phyloP scores from a whole-genome alignment of 768 basidiomycete genomes.

The Leccinum disarticulatum region DNA sequence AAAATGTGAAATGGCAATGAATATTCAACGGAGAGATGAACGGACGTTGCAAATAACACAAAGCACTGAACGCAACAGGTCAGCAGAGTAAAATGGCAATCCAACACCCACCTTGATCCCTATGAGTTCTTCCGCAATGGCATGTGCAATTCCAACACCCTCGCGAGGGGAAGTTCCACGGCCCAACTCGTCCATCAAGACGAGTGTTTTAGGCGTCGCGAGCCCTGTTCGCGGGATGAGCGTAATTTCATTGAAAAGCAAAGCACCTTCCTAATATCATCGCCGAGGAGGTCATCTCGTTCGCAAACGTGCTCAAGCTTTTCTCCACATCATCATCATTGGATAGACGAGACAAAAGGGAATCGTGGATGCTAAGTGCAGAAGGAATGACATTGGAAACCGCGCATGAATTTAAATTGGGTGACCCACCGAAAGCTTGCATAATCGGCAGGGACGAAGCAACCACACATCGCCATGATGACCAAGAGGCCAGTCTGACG shows the following conservation, averaged over 20 bases:
- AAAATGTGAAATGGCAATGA: constrained; percentile 3
- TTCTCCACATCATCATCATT: constrained; percentile 94
- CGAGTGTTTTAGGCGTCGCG: constrained; percentile 65
- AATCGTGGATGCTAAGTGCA: constrained; percentile 66
- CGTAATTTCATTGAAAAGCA: background rate
- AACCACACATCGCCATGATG: constrained; percentile 87
- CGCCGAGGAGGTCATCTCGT: constrained; percentile 89
- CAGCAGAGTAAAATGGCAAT: background rate
- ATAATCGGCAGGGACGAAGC: constrained; percentile 92
- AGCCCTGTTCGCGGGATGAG: constrained; percentile 47
- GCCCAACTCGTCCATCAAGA: constrained; percentile 91
- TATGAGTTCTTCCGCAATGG: constrained; percentile 79
- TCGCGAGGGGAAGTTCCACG: constrained; percentile 86
- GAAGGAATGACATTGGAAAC: background rate
- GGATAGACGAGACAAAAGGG: constrained; percentile 81
- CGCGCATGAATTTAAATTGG: background rate
- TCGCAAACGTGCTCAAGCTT: constrained; percentile 90
- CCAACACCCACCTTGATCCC: constrained; percentile 55
- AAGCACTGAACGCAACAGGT: constrained; percentile 52
- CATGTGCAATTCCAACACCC: constrained; percentile 80
- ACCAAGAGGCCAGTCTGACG: constrained; percentile 82
- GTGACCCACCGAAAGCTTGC: constrained; percentile 72
- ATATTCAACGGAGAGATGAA: background rate
- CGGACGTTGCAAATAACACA: constrained; percentile 89
- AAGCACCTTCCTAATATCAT: constrained; percentile 74